phyloP scores from a whole-genome alignment of 176 grass and related monocot species.

The Zoysia japonica region DNA sequence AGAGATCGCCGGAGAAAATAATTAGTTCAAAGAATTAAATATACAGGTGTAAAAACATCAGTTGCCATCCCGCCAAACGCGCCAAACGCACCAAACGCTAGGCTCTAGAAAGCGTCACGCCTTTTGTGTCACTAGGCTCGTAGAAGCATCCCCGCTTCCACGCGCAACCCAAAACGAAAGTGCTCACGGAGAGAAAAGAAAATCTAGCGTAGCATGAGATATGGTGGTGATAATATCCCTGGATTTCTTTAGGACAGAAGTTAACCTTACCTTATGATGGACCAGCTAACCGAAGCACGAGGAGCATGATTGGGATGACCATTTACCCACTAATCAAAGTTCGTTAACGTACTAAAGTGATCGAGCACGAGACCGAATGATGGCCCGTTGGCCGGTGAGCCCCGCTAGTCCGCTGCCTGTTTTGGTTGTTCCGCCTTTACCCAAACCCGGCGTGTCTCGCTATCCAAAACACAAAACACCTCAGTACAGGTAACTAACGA shows the following conservation, averaged over 20 bases:
- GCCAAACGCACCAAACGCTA: neutral
- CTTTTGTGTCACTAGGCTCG: neutral
- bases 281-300: neutral
- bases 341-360: neutral
- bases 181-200: neutral
- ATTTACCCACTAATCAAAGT: neutral
- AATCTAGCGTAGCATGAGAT: neutral
- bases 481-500: too few relatives aligned
- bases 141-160: neutral
- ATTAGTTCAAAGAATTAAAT: neutral
- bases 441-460: neutral
- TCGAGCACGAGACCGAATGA: neutral
- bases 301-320: neutral
- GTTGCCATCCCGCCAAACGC: neutral
- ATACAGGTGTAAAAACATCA: neutral
- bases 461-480: neutral
- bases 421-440: neutral
- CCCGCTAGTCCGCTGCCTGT: neutral
- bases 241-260: neutral
- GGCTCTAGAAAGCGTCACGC: neutral
- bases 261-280: neutral
- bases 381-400: neutral
- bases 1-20: too few relatives aligned
- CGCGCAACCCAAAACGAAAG: neutral
- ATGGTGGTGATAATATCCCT: neutral